Evolutionary conservation across 352 stramenopile species (phyloP).

Genomic region (Phytopythium sindhum): DNA sequence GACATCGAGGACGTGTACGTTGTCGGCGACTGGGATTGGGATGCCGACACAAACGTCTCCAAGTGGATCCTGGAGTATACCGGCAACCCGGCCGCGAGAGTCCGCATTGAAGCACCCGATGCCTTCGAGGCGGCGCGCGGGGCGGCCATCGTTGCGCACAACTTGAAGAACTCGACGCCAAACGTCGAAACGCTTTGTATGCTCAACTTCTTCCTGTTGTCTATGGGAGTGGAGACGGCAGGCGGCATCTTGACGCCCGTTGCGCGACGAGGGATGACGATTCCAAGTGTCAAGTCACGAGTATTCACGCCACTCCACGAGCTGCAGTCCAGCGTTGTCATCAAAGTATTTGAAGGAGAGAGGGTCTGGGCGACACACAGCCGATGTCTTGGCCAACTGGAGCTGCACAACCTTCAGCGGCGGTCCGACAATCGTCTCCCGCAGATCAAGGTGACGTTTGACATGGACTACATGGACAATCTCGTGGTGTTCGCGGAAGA

Average conservation of each 20-base stretch:
- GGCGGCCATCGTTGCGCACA: neutral
- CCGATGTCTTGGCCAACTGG: conserved; percentile 6
- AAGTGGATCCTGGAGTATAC: neutral
- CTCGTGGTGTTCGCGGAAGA: conserved; percentile 7
- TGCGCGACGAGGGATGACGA: neutral
- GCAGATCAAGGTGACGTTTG: conserved; percentile 12
- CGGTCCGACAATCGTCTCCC: conserved; percentile 1
- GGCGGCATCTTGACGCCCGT: conserved; percentile 6
- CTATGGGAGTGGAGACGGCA: conserved; percentile 7
- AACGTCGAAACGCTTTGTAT: neutral
- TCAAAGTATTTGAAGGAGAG: conserved; percentile 8
- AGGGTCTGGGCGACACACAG: conserved; percentile 1
- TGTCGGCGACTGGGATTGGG: conserved; percentile 1
- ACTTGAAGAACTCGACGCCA: neutral
- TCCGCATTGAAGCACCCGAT: conserved; percentile 1
- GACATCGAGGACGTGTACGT: conserved; percentile 4
- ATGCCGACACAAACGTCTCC: neutral
- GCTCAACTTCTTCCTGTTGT: conserved; percentile 3
- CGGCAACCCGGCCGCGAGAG: neutral
- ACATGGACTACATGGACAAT: conserved; percentile 4
- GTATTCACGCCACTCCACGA: conserved; percentile 8
- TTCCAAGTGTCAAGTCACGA: neutral
- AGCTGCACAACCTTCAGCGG: conserved; percentile 2
- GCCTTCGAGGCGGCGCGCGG: conserved; percentile 1
- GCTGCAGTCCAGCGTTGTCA: conserved; percentile 4